Evolutionary conservation across 2,329 filamentous ascomycete genomes (phyloP).

Genomic region (Penicillium paneum): DNA sequence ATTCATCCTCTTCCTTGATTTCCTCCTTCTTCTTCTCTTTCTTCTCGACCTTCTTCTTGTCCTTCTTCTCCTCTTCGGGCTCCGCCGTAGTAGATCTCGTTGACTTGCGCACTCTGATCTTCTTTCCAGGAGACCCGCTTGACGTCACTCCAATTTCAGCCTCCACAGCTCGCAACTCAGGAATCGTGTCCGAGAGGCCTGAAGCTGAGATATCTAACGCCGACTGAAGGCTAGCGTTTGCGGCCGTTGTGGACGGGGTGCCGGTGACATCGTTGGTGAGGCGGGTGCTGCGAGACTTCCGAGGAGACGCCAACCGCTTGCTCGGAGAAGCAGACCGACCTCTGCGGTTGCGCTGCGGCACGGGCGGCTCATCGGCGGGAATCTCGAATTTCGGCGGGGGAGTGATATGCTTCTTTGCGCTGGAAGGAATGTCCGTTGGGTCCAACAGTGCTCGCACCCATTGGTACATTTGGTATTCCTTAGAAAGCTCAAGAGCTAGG

Average conservation of each 20-base stretch:
- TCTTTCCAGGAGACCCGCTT: slow-evolving; percentile 21
- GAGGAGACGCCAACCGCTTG: slow-evolving; percentile 50
- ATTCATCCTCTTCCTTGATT: slow-evolving; percentile 46
- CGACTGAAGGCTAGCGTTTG: slow-evolving; percentile 49
- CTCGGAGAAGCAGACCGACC: slow-evolving; percentile 59
- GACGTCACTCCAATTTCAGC: slow-evolving; percentile 23
- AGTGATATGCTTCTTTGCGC: slow-evolving; percentile 70
- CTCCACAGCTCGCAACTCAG: slow-evolving; percentile 21
- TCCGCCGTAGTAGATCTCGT: slow-evolving; percentile 22
- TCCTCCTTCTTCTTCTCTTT: slow-evolving; percentile 49
- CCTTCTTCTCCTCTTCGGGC: slow-evolving; percentile 23
- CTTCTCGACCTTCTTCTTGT: slow-evolving; percentile 54
- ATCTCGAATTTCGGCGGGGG: slow-evolving; percentile 77
- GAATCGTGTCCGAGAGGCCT: slow-evolving; percentile 24
- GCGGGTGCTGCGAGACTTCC: slow-evolving; percentile 53
- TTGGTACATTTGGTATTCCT: slow-evolving; percentile 77
- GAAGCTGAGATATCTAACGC: slow-evolving; percentile 46
- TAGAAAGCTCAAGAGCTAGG: slow-evolving; percentile 76
- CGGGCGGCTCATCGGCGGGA: slow-evolving; percentile 44
- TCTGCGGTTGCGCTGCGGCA: slow-evolving; percentile 48
- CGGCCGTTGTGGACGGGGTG: slow-evolving; percentile 48
- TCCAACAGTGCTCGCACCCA: slow-evolving; percentile 95
- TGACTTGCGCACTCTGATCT: slow-evolving; percentile 17
- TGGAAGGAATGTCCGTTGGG: slow-evolving; percentile 72
- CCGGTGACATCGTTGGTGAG: slow-evolving; percentile 47